Percentiles rank a stretch among this genome's conserved stretches.
Evolutionary conservation across 2,329 filamentous ascomycete genomes (phyloP).

Genomic region (Colletotrichum navitas): DNA sequence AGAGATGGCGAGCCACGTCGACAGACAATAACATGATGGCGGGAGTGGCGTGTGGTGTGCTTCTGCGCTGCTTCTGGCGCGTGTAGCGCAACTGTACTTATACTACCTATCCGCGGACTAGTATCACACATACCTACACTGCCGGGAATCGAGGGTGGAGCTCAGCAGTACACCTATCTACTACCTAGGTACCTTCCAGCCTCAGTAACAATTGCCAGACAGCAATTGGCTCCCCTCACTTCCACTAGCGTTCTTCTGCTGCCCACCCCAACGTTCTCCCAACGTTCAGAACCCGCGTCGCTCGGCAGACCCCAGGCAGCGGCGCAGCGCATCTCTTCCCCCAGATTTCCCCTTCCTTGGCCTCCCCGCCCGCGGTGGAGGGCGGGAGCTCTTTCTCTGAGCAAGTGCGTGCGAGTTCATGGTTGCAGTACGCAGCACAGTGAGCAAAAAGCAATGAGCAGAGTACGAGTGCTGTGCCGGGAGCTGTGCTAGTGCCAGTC

Average conservation of each 20-base stretch:
- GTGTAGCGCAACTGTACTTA: background rate
- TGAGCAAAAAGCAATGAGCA: background rate
- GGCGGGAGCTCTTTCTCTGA: background rate
- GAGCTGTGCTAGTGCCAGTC: background rate
- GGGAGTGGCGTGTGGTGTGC: conserved; percentile 22
- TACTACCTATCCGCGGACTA: too few relatives aligned
- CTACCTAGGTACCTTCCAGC: background rate
- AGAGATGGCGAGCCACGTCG: background rate
- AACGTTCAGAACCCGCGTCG: conserved; percentile 16
- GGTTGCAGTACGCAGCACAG: background rate
- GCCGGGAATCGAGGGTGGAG: conserved; percentile 15
- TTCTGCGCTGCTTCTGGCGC: conserved; percentile 21
- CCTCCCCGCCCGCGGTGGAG: background rate
- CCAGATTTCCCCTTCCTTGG: conserved; percentile 32
- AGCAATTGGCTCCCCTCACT: conserved; percentile 35
- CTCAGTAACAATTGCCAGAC: conserved; percentile 13
- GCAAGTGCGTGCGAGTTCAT: background rate
- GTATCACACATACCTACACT: background rate
- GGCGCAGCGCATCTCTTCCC: conserved; percentile 22
- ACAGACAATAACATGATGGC: conserved; percentile 21
- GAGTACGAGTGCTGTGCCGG: background rate
- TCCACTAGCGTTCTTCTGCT: conserved; percentile 25
- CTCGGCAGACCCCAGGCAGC: conserved; percentile 21
- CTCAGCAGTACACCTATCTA: background rate
- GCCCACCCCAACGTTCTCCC: conserved; percentile 31